Percentiles rank a stretch among this genome's conserved stretches.
These are phyloP conservation scores for Chenopodium album DNA, from an alignment of 148 eudicot species.

Conservation along the genomic window DNA sequence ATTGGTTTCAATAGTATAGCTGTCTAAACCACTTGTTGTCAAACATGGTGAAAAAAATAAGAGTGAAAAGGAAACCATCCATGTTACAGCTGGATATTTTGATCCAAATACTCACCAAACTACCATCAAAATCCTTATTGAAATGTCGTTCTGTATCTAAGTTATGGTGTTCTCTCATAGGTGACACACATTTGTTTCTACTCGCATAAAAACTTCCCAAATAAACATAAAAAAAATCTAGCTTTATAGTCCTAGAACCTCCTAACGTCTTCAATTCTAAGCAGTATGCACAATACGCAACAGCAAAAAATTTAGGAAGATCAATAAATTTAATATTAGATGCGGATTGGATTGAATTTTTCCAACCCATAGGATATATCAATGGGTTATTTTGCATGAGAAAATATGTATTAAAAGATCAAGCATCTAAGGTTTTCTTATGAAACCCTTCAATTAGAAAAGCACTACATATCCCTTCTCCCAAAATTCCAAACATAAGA, in stretches of 20 bases:
- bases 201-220: conserved; percentile 1
- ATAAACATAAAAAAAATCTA: background rate
- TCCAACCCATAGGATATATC: too few species aligned
- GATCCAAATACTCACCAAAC: conserved; percentile 3
- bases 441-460: conserved; percentile 24
- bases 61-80: background rate
- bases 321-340: too few species aligned
- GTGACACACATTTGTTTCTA: background rate
- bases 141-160: conserved; percentile 17
- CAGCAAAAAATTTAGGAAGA: too few species aligned
- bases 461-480: conserved; percentile 5
- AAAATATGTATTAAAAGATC: background rate
- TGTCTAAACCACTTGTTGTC: background rate
- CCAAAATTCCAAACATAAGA: background rate
- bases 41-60: conserved; percentile 8
- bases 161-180: conserved; percentile 21
- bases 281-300: too few species aligned
- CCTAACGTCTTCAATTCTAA: background rate
- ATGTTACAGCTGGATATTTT: conserved; percentile 14
- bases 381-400: too few species aligned
- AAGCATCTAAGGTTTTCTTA: background rate
- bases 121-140: background rate
- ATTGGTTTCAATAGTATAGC: too few species aligned
- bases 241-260: background rate
- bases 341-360: too few species aligned